phyloP scores from a whole-genome alignment of 2,329 filamentous ascomycete genomes.

The Coniochaeta ligniaria region DNA sequence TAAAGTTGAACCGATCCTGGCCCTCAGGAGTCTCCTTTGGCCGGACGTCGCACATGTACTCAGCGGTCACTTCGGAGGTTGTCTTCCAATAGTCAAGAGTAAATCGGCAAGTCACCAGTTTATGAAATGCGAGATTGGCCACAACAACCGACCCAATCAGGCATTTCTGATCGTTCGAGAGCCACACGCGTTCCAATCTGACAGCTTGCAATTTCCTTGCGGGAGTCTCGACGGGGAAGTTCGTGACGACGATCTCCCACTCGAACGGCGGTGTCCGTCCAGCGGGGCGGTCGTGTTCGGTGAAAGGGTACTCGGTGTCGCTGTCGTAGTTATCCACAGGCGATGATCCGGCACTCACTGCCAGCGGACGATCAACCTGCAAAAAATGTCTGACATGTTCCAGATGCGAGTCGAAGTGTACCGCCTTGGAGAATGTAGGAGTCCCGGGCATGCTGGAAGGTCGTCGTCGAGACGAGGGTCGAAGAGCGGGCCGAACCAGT shows the following conservation, averaged over 20 bases:
- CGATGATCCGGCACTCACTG: slow-evolving; percentile 89
- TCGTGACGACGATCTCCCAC: slow-evolving; percentile 81
- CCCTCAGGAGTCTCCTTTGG: slow-evolving; percentile 55
- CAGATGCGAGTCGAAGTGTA: slow-evolving; percentile 96
- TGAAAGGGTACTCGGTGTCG: slow-evolving; percentile 85
- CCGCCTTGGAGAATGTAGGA: slow-evolving; percentile 88
- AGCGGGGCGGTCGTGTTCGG: slow-evolving; percentile 35
- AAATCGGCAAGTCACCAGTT: slow-evolving; percentile 84
- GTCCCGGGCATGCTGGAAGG: slow-evolving; percentile 97
- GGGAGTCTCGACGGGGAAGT: slow-evolving; percentile 67
- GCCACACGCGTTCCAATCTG: slow-evolving; percentile 77
- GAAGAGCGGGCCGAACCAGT: slow-evolving; percentile 84
- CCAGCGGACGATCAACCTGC: slow-evolving; percentile 88
- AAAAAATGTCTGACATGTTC: slow-evolving; percentile 96
- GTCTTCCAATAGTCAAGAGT: slow-evolving; percentile 99
- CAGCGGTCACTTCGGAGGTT: slow-evolving; percentile 86
- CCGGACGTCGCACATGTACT: slow-evolving; percentile 74
- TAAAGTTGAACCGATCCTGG: slow-evolving; percentile 88
- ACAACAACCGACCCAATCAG: slow-evolving; percentile 79
- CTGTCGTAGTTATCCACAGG: slow-evolving; percentile 83
- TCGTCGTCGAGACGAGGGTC: slow-evolving; percentile 69
- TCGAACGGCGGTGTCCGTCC: slow-evolving; percentile 53
- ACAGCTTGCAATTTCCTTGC: slow-evolving; percentile 60
- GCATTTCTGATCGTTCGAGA: slow-evolving; percentile 81
- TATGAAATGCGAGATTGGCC: slow-evolving; percentile 84